Evolutionary conservation across 371 early-diverging fungal species (phyloP).

Genomic region (Mortierella sp.): DNA sequence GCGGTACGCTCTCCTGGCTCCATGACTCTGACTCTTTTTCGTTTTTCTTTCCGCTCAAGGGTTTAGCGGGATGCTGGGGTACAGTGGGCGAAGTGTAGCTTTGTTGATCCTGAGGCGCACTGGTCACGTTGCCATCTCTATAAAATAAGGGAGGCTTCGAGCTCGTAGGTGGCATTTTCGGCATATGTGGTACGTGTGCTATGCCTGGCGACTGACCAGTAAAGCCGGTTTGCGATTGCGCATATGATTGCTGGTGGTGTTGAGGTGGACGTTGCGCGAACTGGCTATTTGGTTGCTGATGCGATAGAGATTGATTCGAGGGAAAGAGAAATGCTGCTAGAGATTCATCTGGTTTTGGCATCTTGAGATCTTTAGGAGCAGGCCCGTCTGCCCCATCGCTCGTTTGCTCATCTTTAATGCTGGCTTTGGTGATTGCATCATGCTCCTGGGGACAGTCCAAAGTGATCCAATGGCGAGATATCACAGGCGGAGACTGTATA

Average conservation of each 20-base stretch:
- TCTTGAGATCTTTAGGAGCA: constrained; percentile 7
- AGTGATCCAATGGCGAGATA: constrained; percentile 50
- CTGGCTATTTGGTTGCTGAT: constrained; percentile 2
- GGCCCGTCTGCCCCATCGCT: neutral
- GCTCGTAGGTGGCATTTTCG: constrained; percentile 34
- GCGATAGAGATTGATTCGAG: constrained; percentile 1
- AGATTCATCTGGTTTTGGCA: constrained; percentile 23
- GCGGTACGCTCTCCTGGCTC: constrained; percentile 8
- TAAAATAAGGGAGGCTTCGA: constrained; percentile 13
- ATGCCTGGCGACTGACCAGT: neutral
- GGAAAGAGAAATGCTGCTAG: constrained; percentile 32
- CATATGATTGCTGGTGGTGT: constrained; percentile 11
- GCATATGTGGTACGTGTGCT: constrained; percentile 10
- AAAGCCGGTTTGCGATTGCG: constrained; percentile 13
- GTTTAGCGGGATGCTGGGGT: constrained; percentile 6
- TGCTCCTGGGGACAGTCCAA: constrained; percentile 22
- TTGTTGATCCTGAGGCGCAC: constrained; percentile 10
- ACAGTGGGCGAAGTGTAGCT: neutral
- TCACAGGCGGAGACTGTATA: constrained; percentile 47
- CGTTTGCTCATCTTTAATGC: neutral
- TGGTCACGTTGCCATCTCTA: neutral
- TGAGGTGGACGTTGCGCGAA: neutral
- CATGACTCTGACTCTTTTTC: constrained; percentile 12
- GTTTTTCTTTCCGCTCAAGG: constrained; percentile 3
- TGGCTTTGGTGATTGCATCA: constrained; percentile 2